Conservation (phyloP, 129 eudicot species). For the Heracleum sosnowskyi region DNA sequence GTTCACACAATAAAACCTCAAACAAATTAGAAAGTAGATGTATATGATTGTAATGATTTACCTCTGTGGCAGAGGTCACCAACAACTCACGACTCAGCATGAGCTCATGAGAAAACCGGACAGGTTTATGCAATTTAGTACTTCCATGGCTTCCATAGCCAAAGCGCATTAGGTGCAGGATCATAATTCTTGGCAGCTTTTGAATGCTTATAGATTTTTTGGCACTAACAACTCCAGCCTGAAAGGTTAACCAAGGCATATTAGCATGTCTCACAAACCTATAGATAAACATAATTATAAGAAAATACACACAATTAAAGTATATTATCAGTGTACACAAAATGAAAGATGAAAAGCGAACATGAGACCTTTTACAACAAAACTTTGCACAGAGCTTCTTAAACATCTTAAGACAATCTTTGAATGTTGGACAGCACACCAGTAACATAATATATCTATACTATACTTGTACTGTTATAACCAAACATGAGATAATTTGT, state of each 20-base stretch:
- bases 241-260: conserved; percentile 20
- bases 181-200: conserved; percentile 75
- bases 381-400: not conserved
- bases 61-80: conserved; percentile 66
- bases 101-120: conserved; percentile 76
- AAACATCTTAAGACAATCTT: too few relatives aligned
- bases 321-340: not conserved
- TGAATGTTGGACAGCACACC: not conserved
- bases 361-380: not conserved
- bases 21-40: not conserved
- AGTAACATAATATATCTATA: not conserved
- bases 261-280: not conserved
- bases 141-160: conserved; percentile 81
- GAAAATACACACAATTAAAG: not conserved
- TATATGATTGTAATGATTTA: conserved; percentile 9
- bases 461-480: not conserved
- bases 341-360: not conserved
- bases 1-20: not conserved
- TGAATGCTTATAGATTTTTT: conserved; percentile 74
- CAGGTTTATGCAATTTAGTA: conserved; percentile 74
- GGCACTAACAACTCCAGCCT: conserved; percentile 82
- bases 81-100: conserved; percentile 63
- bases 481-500: too few relatives aligned
- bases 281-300: not conserved
- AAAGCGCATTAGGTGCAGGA: conserved; percentile 83